Percentiles rank a stretch among this genome's conserved stretches.
These are phyloP conservation scores for Xanthoceras sorbifolium DNA, from an alignment of 345 rosid species.

Conservation along the genomic window DNA sequence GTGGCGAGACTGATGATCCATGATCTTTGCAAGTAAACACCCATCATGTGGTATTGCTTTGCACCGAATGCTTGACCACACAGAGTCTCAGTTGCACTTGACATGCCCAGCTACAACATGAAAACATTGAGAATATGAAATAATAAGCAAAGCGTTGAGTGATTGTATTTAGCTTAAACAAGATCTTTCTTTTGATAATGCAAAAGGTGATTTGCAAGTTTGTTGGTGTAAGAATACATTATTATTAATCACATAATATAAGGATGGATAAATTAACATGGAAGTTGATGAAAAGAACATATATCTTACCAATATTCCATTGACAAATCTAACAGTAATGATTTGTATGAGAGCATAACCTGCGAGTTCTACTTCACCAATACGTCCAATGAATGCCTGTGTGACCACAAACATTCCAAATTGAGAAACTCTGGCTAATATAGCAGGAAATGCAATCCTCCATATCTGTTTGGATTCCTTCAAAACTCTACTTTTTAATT, in stretches of 20 bases:
- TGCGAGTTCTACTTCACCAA: conserved; percentile 42
- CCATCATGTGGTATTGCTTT: conserved; percentile 47
- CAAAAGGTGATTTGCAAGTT: too few relatives aligned
- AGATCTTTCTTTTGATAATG: too few relatives aligned
- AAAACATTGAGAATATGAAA: too few relatives aligned
- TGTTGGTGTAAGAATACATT: too few relatives aligned
- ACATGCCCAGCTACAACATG: conserved; percentile 49
- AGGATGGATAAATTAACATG: too few relatives aligned
- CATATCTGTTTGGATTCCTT: conserved; percentile 41
- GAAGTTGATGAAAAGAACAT: background rate
- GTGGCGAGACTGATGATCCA: conserved; percentile 45
- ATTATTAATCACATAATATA: too few relatives aligned
- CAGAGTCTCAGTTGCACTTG: conserved; percentile 57
- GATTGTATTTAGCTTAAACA: too few relatives aligned
- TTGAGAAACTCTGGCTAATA: conserved; percentile 44
- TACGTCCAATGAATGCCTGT: conserved; percentile 54
- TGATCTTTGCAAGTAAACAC: conserved; percentile 54
- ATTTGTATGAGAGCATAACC: conserved; percentile 50
- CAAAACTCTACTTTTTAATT: conserved; percentile 32
- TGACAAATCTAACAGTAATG: conserved; percentile 41
- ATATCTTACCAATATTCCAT: conserved; percentile 47
- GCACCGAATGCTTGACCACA: conserved; percentile 69
- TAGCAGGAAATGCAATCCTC: conserved; percentile 57
- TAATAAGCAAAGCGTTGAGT: too few relatives aligned
- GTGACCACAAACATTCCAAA: conserved; percentile 56